Evolutionary conservation across 139 green algal genomes (phyloP).

Genomic region (Micractinium conductrix): DNA sequence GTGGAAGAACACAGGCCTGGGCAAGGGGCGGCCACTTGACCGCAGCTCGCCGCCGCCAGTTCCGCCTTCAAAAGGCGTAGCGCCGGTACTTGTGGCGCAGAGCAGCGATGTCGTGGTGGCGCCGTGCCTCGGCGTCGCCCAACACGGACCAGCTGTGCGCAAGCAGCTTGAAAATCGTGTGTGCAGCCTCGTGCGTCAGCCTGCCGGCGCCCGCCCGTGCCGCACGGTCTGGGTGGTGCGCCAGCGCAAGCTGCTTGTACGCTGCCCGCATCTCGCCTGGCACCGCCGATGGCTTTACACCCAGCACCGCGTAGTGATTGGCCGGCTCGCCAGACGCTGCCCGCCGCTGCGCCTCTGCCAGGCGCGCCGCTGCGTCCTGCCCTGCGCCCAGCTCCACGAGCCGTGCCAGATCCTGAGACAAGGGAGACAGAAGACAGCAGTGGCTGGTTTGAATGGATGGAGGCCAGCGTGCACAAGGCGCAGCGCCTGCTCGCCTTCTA

Average conservation of each 20-base stretch:
- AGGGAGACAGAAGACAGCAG: background rate
- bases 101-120: background rate
- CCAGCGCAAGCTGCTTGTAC: constrained; percentile 80
- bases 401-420: background rate
- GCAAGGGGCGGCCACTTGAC: too few relatives aligned
- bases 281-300: constrained; percentile 16
- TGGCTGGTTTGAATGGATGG: background rate
- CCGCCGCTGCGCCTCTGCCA: constrained; percentile 14
- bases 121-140: constrained; percentile 6
- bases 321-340: background rate
- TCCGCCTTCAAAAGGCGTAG: background rate
- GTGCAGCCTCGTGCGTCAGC: background rate
- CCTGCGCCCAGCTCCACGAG: constrained; percentile 35
- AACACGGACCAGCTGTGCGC: background rate
- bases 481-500: too few relatives aligned
- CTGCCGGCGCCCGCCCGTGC: background rate
- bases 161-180: constrained; percentile 28
- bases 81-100: constrained; percentile 20
- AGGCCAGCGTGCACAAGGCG: too few relatives aligned
- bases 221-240: background rate
- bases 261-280: constrained; percentile 81
- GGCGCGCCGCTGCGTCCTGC: constrained; percentile 4
- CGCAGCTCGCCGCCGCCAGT: background rate
- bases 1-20: too few relatives aligned
- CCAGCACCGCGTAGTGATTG: constrained; percentile 45